Evolutionary conservation across 345 rosid genomes (phyloP).

Genomic region (Eutrema japonicum): DNA sequence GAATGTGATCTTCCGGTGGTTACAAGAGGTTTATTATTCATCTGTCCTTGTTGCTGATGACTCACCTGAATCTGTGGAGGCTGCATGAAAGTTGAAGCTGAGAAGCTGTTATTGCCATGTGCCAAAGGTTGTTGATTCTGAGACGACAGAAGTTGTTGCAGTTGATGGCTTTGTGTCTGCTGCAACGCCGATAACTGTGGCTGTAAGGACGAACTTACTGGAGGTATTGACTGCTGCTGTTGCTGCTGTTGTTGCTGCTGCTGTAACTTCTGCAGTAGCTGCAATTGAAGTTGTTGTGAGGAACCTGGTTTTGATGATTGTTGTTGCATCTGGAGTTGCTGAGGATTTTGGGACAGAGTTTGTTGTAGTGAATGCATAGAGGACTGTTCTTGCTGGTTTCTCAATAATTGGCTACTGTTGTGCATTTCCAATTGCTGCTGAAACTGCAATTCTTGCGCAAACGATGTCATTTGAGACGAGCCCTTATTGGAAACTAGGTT

Average conservation of each 20-base stretch:
- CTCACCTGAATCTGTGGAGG: conserved; percentile 62
- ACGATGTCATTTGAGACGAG: conserved; percentile 58
- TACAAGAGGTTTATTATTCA: conserved; percentile 48
- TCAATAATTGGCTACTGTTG: conserved; percentile 55
- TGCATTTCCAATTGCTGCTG: conserved; percentile 69
- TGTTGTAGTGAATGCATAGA: conserved; percentile 60
- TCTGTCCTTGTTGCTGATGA: conserved; percentile 64
- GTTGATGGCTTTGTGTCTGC: conserved; percentile 68
- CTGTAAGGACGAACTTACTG: conserved; percentile 60
- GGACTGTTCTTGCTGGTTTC: conserved; percentile 71
- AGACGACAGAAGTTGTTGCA: conserved; percentile 55
- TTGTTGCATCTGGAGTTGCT: conserved; percentile 61
- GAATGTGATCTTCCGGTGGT: conserved; percentile 62
- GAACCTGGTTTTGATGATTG: conserved; percentile 63
- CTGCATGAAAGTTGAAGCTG: conserved; percentile 60
- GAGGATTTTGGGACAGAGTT: conserved; percentile 59
- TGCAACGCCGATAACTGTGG: conserved; percentile 63
- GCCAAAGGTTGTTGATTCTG: conserved; percentile 64
- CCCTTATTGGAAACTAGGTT: conserved; percentile 51
- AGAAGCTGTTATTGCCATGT: conserved; percentile 54
- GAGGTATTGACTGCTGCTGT: conserved; percentile 59
- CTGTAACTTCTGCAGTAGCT: conserved; percentile 74
- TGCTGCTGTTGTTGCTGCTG: conserved; percentile 77
- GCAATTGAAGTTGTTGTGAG: conserved; percentile 83
- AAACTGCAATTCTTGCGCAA: conserved; percentile 65